Evolutionary conservation across 2,329 filamentous ascomycete species (phyloP), one percentile per base, ranked within the genome.

Genomic region (Epichloe baconii): DNA sequence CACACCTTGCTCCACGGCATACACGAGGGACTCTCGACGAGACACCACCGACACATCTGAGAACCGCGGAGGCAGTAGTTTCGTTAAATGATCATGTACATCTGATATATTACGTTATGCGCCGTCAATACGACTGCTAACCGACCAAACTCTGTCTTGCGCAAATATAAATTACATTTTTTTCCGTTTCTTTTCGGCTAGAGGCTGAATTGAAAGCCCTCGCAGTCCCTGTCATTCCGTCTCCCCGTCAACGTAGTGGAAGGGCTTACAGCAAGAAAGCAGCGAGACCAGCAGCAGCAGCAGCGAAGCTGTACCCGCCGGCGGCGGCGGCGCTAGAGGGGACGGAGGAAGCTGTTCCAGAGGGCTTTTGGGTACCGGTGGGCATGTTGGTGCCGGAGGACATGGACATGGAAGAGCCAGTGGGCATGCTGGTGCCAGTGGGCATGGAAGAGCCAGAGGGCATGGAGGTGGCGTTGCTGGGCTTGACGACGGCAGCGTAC

Each of bases 401-500:
- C 23, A 23, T 23, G 23, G 23, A 23, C 23, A 23, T 23, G 21
- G 21, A 23, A 23, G 21, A 23, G 21, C 21, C 23, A 41, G 51
- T 19, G 2, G 47, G 21, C 23, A 35, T 23, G 23, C 5, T 23
- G 5, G 23, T 42, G 15, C 26, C 41, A 5, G 52, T 17, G 17
- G 26, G 40, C 40, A 42, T 10, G 40, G 5, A 45, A 15, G 54
- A 49, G 17, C 48, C 51, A 15, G 52, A 51, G 2, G 53, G 51
- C 21, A 54, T 55, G 23, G 54, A 26, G 17, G 53, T 53, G 47
- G 56, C 59, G 26, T 58, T 54, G 40, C 41, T 35, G 35, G 57
- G 55, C 55, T 51, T 60, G 6, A 62, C 35, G 2, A 58, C 64
- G 14, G 61, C 43, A 3, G 62, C 63, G 58, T 79, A 78, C n/a